phyloP scores from a whole-genome alignment of 1,139 yeast genomes.

The Candida mesenterica region DNA sequence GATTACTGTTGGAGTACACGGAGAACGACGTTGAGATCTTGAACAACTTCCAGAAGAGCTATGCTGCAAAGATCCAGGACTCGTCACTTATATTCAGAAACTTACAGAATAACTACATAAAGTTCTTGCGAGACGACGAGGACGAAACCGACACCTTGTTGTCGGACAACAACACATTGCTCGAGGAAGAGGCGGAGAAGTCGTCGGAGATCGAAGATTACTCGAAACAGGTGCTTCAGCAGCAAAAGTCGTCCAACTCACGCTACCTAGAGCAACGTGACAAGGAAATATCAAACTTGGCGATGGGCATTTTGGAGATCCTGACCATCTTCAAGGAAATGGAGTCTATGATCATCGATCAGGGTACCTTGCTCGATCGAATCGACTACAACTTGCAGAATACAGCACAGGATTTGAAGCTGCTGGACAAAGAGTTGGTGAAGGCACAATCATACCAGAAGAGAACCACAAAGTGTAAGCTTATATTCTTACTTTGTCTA shows the following conservation, averaged over 20 bases:
- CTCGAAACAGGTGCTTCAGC: slow-evolving; percentile 41
- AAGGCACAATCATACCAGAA: slow-evolving; percentile 81
- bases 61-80: slow-evolving; percentile 83
- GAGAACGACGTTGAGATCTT: slow-evolving; percentile 62
- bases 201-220: slow-evolving; percentile 25
- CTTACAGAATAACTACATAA: slow-evolving; percentile 84
- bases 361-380: slow-evolving; percentile 89
- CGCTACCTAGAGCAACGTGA: slow-evolving; percentile 67
- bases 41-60: slow-evolving; percentile 75
- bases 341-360: slow-evolving; percentile 90
- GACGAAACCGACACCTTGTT: slow-evolving; percentile 37
- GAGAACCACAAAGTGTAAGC: slow-evolving; percentile 86
- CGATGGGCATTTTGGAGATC: slow-evolving; percentile 91
- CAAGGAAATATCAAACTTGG: slow-evolving; percentile 82
- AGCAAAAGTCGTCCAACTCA: slow-evolving; percentile 28
- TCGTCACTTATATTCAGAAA: slow-evolving; percentile 76
- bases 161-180: slow-evolving; percentile 18
- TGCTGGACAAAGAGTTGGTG: slow-evolving; percentile 73
- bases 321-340: slow-evolving; percentile 91
- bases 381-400: slow-evolving; percentile 87
- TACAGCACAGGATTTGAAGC: slow-evolving; percentile 71
- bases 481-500: slow-evolving; percentile 69
- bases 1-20: slow-evolving; percentile 35
- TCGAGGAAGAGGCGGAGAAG: slow-evolving; percentile 43
- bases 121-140: slow-evolving; percentile 70